These are phyloP conservation scores for Aspergillus sp. DNA, from an alignment of 2,329 filamentous ascomycete species.

Conservation along the genomic window DNA sequence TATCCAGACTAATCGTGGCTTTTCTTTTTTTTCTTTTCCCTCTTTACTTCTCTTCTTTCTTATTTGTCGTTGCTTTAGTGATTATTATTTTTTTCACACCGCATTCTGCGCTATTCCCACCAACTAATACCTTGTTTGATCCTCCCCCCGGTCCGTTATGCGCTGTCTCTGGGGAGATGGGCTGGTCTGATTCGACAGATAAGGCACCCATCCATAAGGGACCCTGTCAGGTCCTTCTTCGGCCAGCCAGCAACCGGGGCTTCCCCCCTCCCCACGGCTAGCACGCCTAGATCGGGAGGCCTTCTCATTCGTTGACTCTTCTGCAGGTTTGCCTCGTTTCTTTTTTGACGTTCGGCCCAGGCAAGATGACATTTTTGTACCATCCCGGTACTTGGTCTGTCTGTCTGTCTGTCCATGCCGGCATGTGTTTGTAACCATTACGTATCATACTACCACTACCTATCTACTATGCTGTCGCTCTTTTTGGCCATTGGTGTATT, in stretches of 20 bases:
- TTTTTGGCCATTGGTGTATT: background rate
- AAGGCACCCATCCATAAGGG: background rate
- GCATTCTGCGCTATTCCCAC: background rate
- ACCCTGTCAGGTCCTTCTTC: background rate
- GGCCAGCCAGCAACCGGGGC: background rate
- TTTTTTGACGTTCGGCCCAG: background rate
- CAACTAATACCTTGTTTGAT: background rate
- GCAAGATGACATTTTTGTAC: background rate
- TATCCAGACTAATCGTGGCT: background rate
- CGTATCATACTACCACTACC: background rate
- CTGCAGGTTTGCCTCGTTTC: slow-evolving; percentile 1
- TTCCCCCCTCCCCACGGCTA: background rate
- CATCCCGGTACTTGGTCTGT: background rate
- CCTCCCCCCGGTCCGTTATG: background rate
- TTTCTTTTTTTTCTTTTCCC: background rate
- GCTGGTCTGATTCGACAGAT: slow-evolving; percentile 4
- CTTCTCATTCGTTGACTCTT: background rate
- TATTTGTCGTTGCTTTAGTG: background rate
- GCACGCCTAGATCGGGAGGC: background rate
- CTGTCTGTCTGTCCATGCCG: background rate
- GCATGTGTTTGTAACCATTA: background rate
- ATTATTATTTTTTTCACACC: background rate
- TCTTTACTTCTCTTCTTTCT: background rate
- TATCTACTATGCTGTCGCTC: background rate
- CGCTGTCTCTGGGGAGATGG: background rate